A percentile compares a stretch with the other conserved stretches of the same genome.
These are phyloP conservation scores for Colletotrichum chrysophilum DNA, from an alignment of 2,329 filamentous ascomycete genomes.

Conservation along the genomic window DNA sequence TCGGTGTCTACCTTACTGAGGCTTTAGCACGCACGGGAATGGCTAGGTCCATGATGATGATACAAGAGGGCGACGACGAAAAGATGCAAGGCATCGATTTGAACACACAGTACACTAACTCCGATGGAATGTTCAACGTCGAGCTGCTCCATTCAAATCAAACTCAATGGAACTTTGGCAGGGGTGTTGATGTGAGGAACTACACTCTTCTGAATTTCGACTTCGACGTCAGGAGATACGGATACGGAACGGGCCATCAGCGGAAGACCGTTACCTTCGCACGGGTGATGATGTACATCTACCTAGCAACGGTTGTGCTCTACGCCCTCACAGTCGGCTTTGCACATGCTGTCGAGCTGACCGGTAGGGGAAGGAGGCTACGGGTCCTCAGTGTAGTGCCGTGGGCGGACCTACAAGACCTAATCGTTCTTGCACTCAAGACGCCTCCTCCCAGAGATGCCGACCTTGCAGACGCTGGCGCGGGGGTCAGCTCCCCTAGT, in stretches of 20 bases:
- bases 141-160: not conserved
- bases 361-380: not conserved
- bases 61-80: not conserved
- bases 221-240: not conserved
- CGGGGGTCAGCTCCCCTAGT: not conserved
- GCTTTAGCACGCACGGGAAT: not conserved
- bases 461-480: not conserved
- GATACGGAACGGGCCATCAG: not conserved
- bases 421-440: not conserved
- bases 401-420: slow-evolving; percentile 7
- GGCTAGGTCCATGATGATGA: not conserved
- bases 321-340: not conserved
- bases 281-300: not conserved
- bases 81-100: not conserved
- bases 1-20: not conserved
- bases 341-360: not conserved
- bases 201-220: not conserved
- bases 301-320: not conserved
- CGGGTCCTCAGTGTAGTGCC: not conserved
- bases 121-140: not conserved
- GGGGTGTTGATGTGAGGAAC: not conserved
- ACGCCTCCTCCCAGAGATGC: not conserved
- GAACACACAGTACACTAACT: not conserved
- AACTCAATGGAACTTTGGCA: not conserved
- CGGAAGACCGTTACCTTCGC: not conserved